phyloP scores from a whole-genome alignment of 2,329 filamentous ascomycete species.

The Corynespora cassiicola region DNA sequence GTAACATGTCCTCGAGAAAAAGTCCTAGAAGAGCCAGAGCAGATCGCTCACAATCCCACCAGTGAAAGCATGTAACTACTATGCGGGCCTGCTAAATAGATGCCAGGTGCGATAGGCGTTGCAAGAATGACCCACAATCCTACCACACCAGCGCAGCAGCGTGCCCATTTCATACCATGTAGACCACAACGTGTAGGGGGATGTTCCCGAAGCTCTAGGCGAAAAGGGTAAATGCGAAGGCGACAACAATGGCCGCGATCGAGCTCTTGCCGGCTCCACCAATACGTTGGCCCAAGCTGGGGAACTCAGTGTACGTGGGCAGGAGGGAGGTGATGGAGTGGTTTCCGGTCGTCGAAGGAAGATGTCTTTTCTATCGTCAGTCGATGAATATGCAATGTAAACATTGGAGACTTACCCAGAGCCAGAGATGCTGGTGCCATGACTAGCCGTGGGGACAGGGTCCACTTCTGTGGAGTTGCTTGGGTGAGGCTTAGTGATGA shows the following conservation, averaged over 20 bases:
- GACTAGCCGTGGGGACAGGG: constrained; percentile 24
- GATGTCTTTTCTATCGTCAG: too few species aligned
- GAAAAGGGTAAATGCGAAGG: constrained; percentile 33
- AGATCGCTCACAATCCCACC: constrained; percentile 23
- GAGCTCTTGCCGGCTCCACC: constrained; percentile 30
- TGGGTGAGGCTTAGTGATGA: constrained; percentile 18
- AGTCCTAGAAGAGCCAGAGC: constrained; percentile 30
- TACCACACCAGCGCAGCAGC: constrained; percentile 19
- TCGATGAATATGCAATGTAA: too few species aligned
- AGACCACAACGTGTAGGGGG: constrained; percentile 10
- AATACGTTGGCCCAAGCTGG: constrained; percentile 27
- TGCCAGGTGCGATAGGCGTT: constrained; percentile 24
- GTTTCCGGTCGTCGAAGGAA: constrained; percentile 25
- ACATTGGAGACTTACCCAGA: constrained; percentile 35
- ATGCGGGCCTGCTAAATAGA: constrained; percentile 13
- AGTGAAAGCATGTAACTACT: constrained; percentile 26
- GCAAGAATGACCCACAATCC: constrained; percentile 21
- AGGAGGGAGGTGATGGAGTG: constrained; percentile 27
- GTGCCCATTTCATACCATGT: constrained; percentile 8
- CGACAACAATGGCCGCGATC: constrained; percentile 31
- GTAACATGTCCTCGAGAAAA: constrained; percentile 34
- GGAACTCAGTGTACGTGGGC: constrained; percentile 29
- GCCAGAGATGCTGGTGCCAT: constrained; percentile 24
- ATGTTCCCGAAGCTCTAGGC: constrained; percentile 17
- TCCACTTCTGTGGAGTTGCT: constrained; percentile 21